A percentile compares a stretch with the other conserved stretches of the same genome.
phyloP scores from a whole-genome alignment of 768 basidiomycete genomes.

The Porphyrellus cyaneotinctus region DNA sequence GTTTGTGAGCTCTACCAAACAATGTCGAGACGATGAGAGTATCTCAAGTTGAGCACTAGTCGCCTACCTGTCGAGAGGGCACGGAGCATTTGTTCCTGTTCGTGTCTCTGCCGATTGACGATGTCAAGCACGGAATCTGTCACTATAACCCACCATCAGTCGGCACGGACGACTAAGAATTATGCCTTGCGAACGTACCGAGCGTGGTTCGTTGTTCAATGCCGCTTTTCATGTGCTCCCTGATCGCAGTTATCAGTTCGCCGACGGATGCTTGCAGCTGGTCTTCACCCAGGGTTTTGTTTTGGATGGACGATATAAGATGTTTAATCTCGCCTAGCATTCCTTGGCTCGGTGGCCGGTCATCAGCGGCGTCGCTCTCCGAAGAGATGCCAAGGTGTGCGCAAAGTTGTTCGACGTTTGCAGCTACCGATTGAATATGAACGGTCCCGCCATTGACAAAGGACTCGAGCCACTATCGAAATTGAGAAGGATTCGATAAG shows the following conservation, averaged over 20 bases:
- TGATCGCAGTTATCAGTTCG: slow-evolving; percentile 37
- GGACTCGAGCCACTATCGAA: slow-evolving; percentile 69
- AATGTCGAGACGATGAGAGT: neutral
- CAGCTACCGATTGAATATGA: slow-evolving; percentile 61
- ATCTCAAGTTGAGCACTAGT: neutral
- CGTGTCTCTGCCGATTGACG: slow-evolving; percentile 64
- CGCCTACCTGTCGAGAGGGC: slow-evolving; percentile 58
- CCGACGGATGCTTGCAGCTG: slow-evolving; percentile 34
- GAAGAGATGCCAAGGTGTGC: slow-evolving; percentile 43
- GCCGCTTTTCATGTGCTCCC: slow-evolving; percentile 37
- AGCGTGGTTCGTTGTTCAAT: slow-evolving; percentile 40
- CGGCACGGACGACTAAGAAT: slow-evolving; percentile 8
- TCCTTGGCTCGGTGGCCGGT: slow-evolving; percentile 17
- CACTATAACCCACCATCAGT: slow-evolving; percentile 35
- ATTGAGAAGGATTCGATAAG: neutral
- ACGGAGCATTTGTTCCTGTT: slow-evolving; percentile 68
- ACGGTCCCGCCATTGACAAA: slow-evolving; percentile 76
- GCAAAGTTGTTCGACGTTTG: slow-evolving; percentile 58
- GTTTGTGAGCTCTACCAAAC: slow-evolving; percentile 59
- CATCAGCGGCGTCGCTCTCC: slow-evolving; percentile 15
- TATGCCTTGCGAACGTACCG: slow-evolving; percentile 25
- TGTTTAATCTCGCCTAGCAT: slow-evolving; percentile 35
- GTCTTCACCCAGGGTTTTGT: slow-evolving; percentile 28
- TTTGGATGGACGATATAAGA: slow-evolving; percentile 33
- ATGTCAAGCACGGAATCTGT: slow-evolving; percentile 55